phyloP scores from a whole-genome alignment of 805 yeast species.

The Yarrowia sp. region DNA sequence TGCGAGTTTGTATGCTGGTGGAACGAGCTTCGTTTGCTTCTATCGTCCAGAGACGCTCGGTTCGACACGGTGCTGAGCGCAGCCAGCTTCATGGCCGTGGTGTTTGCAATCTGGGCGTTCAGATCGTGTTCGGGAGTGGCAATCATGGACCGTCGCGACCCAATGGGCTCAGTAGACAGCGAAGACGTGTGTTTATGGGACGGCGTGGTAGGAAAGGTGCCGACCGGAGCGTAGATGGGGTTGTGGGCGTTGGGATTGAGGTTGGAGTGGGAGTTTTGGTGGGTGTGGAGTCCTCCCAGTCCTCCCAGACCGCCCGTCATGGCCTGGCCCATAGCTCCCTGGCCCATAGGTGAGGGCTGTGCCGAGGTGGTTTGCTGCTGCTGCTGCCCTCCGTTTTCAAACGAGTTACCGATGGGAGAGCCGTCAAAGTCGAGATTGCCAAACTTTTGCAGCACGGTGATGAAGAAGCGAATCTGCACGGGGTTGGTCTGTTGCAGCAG shows the following conservation, averaged over 20 bases:
- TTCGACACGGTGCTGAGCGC: constrained; percentile 56
- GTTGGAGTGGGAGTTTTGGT: constrained; percentile 4
- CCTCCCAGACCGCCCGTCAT: constrained; percentile 13
- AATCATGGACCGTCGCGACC: neutral
- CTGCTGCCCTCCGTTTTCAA: neutral
- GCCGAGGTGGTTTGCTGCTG: neutral
- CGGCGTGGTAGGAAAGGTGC: constrained; percentile 15
- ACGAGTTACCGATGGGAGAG: neutral
- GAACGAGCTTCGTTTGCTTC: constrained; percentile 5
- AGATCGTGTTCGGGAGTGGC: constrained; percentile 28
- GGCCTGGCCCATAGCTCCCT: constrained; percentile 18
- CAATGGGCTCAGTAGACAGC: constrained; percentile 18
- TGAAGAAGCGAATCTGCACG: constrained; percentile 38
- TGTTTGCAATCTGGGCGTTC: constrained; percentile 35
- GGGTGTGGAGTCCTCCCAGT: neutral
- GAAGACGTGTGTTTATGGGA: constrained; percentile 17
- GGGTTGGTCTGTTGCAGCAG: constrained; percentile 39
- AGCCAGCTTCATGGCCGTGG: constrained; percentile 53
- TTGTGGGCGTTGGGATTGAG: constrained; percentile 14
- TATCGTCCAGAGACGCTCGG: constrained; percentile 30
- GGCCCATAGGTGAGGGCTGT: constrained; percentile 21
- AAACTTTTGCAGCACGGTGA: constrained; percentile 37
- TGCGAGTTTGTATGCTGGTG: constrained; percentile 8
- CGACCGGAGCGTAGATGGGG: constrained; percentile 13
- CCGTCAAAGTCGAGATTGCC: constrained; percentile 31